Conservation (phyloP, 768 basidiomycete species). For the Rhizopogon vulgaris region DNA sequence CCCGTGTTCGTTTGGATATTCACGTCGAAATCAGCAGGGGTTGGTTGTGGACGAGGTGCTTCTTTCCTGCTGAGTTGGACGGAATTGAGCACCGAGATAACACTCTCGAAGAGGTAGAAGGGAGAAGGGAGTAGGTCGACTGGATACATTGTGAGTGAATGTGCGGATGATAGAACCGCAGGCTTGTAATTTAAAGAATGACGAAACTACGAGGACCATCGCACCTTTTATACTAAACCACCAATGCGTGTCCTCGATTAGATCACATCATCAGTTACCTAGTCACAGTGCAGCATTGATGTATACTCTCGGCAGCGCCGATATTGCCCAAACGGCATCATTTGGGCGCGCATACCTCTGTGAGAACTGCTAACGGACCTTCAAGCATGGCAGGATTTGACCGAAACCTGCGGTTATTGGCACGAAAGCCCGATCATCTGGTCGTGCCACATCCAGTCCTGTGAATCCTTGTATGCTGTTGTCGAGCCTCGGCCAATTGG, state of each 20-base stretch:
- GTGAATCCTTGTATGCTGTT: constrained; percentile 10
- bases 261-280: constrained; percentile 28
- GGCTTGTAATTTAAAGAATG: constrained; percentile 5
- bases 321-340: constrained; percentile 24
- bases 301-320: constrained; percentile 13
- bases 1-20: constrained; percentile 50
- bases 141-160: constrained; percentile 18
- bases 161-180: constrained; percentile 1
- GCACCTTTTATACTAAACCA: constrained; percentile 24
- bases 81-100: constrained; percentile 41
- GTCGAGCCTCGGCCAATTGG: constrained; percentile 7
- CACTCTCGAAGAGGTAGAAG: constrained; percentile 42
- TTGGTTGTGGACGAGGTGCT: constrained; percentile 25
- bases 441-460: constrained; percentile 17
- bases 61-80: constrained; percentile 29
- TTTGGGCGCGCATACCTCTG: constrained; percentile 2
- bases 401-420: constrained; percentile 1
- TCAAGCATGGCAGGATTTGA: neutral
- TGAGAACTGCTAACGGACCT: constrained; percentile 1
- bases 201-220: neutral
- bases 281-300: constrained; percentile 27
- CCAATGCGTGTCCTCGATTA: constrained; percentile 23
- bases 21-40: constrained; percentile 48
- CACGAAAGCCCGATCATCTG: constrained; percentile 12
- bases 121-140: constrained; percentile 47